Evolutionary conservation across 495 filamentous ascomycete genomes (phyloP), one percentile per base, ranked within the genome.

Genomic region (Penicillium verhagenii): DNA sequence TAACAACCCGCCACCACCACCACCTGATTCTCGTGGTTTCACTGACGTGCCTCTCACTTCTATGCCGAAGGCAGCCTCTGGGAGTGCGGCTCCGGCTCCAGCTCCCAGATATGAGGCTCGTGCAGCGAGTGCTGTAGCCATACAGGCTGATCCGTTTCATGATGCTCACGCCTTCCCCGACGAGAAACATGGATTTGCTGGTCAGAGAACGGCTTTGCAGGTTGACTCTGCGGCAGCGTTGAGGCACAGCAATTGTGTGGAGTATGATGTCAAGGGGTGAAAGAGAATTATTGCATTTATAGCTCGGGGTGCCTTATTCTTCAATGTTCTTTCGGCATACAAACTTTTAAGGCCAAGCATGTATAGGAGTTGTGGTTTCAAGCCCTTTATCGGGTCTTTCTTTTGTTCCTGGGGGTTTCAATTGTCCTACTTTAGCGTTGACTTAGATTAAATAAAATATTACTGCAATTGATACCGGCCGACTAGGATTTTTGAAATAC

Each of bases 241-340:
- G 45, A 56, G 72, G 20, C 62, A 64, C 43, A 78, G 74, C 56
- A 67, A 64, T 39, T 72, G 73, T 51, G 69, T 74, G 10, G 71
- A 76, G 44, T 78, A 69, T 65, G 72, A 68, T 24, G 50, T 48
- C 42, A 73, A 74, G 23, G 62, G 67, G 21, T 61, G 60, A 53
- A 52, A 29, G 14, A 24, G 24, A 10, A 37, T 21, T 42, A 31
- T 56, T 18, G 35, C 35, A 47, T 50, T 21, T 19, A 3, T 20
- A n/a, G 9, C 14, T 9, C 18, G 13, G 13, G 8, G 42, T 45
- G 26, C n/a, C n/a, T n/a, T 45, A 21, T 45, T 14, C 40, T 44
- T 44, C 25, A 9, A 25, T 13, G 24, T 44, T 18, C 9, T 44
- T 13, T 24, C 40, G 25, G 3, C 40, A 20, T 19, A n/a, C n/a